Evolutionary conservation across 2,329 filamentous ascomycete genomes (phyloP).

Genomic region (Onygena corvina): DNA sequence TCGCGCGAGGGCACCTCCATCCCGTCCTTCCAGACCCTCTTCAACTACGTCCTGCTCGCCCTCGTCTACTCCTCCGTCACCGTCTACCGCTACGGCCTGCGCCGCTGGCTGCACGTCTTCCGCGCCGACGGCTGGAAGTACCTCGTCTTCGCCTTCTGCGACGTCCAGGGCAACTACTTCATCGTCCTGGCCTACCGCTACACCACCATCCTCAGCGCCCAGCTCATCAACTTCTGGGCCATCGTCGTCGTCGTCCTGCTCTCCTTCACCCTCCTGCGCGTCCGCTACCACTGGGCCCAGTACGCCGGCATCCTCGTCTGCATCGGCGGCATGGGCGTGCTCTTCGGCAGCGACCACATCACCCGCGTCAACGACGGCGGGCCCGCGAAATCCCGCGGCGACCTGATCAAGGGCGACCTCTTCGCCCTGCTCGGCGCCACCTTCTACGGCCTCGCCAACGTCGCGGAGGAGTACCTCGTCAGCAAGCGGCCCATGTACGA

Average conservation of each 20-base stretch:
- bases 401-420: constrained; percentile 80
- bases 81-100: constrained; percentile 65
- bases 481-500: constrained; percentile 79
- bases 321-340: constrained; percentile 78
- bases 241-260: constrained; percentile 83
- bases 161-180: constrained; percentile 97
- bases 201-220: constrained; percentile 82
- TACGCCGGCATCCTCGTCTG: constrained; percentile 77
- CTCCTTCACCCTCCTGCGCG: constrained; percentile 61
- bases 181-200: constrained; percentile 87
- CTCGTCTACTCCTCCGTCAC: constrained; percentile 71
- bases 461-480: constrained; percentile 89
- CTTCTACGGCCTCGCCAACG: constrained; percentile 82
- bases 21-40: constrained; percentile 88
- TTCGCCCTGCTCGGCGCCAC: constrained; percentile 83
- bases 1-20: constrained; percentile 58
- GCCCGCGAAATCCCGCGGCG: constrained; percentile 34
- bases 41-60: constrained; percentile 81
- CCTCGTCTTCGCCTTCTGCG: constrained; percentile 79
- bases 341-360: constrained; percentile 79
- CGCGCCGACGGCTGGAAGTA: constrained; percentile 79
- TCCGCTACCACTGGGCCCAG: constrained; percentile 82
- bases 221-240: constrained; percentile 97
- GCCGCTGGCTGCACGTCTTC: constrained; percentile 54
- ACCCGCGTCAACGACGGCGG: constrained; percentile 57